Base-by-base conservation (phyloP, 2,329 filamentous ascomycete species). In the Coniella lustricola region DNA sequence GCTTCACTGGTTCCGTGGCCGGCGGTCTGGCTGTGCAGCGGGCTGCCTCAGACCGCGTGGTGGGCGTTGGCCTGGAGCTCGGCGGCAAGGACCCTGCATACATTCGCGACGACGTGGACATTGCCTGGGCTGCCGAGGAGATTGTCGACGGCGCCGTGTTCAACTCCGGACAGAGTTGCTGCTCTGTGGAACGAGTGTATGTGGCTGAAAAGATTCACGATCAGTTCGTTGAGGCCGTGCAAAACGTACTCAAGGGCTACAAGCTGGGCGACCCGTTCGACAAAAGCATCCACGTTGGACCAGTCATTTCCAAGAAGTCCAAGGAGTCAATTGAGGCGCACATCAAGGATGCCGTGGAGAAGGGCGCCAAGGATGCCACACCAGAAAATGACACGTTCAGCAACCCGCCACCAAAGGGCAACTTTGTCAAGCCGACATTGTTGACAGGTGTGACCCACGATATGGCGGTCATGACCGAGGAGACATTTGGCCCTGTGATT, bases 111-210 rank as follows among this genome's bases (percentile, higher is more conserved):
- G 91, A 97, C 60, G 89, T 95, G 1, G 90, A 97, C 63, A 68
- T 95, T 41, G 81, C 81, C 41, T 96, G 90, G 91, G 90, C 85
- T 0, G 91, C 91, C 0, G 90, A 87, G 57, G 90, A 96, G 68
- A 93, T 97, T 59, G 89, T 97, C 13, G 91, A 97, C 59, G 91
- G 91, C 17, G 84, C 90, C n/a, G 75, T 97, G 49, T 97, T 97
- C 76, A 97, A 97, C 71, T 95, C 90, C 44, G 91, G 91, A n/a
- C 91, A 97, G 72, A 95, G 89, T 64, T 97, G 91, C 74, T 97
- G 91, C 68, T 87, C 89, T 20, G 75, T 97, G 46, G 91, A 97
- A 70, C 78, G 91, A 31, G 81, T 97, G 17, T 97, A 97, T 60
- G 90, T 97, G 4, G 82, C 93, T 60, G 85, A 87, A 61, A 82